These are phyloP conservation scores for Mortierella sp. DNA, from an alignment of 371 early-diverging fungal genomes.

Conservation along the genomic window DNA sequence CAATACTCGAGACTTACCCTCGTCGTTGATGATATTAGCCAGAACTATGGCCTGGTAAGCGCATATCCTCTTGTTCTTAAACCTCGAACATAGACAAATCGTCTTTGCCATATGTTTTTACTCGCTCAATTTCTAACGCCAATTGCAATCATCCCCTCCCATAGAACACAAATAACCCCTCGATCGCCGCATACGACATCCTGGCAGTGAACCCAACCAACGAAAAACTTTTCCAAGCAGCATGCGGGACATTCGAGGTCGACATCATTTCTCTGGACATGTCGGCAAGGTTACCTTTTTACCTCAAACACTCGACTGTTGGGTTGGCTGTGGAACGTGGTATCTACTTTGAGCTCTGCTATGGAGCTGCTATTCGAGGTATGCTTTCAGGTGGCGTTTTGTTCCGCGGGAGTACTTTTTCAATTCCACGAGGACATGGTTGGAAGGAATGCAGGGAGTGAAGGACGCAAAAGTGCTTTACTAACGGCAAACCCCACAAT, in stretches of 20 bases:
- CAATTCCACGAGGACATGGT: too few relatives aligned
- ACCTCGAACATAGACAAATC: too few relatives aligned
- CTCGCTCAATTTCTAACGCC: neutral
- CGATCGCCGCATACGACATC: constrained; percentile 78
- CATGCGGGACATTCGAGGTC: constrained; percentile 83
- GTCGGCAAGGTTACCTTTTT: constrained; percentile 77
- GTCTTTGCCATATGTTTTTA: too few relatives aligned
- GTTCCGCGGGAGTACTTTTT: neutral
- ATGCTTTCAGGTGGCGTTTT: neutral
- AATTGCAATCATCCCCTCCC: neutral
- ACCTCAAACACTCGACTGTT: constrained; percentile 77
- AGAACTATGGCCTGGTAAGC: constrained; percentile 78
- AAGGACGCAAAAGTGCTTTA: neutral
- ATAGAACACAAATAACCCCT: constrained; percentile 66
- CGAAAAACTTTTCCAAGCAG: constrained; percentile 83
- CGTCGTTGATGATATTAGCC: constrained; percentile 69
- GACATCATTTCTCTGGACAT: constrained; percentile 94
- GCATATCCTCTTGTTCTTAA: too few relatives aligned
- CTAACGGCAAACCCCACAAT: neutral
- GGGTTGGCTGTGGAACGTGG: constrained; percentile 84
- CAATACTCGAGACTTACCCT: constrained; percentile 76
- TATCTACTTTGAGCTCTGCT: constrained; percentile 90
- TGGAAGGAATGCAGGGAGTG: neutral
- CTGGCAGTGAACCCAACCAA: constrained; percentile 86
- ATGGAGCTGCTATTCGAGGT: constrained; percentile 81